Percentiles rank a stretch among this genome's conserved stretches.
Conservation (phyloP, 1,139 yeast genomes). For the Magnusiomyces paraingens region DNA sequence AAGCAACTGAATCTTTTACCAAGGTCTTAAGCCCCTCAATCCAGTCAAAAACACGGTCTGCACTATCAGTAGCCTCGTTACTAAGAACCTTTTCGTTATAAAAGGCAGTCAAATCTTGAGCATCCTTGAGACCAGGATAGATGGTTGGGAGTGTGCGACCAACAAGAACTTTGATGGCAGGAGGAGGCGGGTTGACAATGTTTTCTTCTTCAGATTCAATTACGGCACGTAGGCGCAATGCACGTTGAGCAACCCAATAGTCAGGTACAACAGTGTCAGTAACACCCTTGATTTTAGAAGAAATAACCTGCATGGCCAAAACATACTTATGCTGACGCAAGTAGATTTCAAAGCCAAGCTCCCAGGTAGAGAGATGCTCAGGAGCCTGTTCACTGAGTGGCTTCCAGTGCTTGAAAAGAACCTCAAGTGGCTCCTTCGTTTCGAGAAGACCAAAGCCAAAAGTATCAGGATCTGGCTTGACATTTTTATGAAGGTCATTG, state of each 20-base stretch:
- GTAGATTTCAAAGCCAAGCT: constrained; percentile 41
- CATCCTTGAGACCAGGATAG: constrained; percentile 26
- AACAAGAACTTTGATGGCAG: constrained; percentile 30
- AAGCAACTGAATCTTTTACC: constrained; percentile 4
- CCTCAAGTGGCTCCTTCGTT: constrained; percentile 32
- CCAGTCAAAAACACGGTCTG: constrained; percentile 11
- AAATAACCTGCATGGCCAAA: constrained; percentile 40
- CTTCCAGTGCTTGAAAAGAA: constrained; percentile 33
- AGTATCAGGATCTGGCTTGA: constrained; percentile 37
- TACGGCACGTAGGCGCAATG: constrained; percentile 24
- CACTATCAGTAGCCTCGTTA: constrained; percentile 6
- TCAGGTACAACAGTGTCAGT: constrained; percentile 25
- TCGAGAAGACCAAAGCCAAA: constrained; percentile 37
- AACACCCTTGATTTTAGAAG: constrained; percentile 32
- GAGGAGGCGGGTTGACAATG: constrained; percentile 20
- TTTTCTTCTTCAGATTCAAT: constrained; percentile 25
- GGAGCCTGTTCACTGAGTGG: constrained; percentile 33
- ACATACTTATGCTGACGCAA: constrained; percentile 42
- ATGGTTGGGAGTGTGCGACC: constrained; percentile 28
- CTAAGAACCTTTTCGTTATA: constrained; percentile 24
- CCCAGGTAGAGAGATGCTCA: constrained; percentile 32
- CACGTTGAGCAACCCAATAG: constrained; percentile 27
- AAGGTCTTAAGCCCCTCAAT: constrained; percentile 5
- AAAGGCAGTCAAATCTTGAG: constrained; percentile 21
- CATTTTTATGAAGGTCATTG: constrained; percentile 12